A percentile compares a stretch with the other conserved stretches of the same genome.
Conservation (phyloP, 345 rosid genomes). For the Citropsis articulata region DNA sequence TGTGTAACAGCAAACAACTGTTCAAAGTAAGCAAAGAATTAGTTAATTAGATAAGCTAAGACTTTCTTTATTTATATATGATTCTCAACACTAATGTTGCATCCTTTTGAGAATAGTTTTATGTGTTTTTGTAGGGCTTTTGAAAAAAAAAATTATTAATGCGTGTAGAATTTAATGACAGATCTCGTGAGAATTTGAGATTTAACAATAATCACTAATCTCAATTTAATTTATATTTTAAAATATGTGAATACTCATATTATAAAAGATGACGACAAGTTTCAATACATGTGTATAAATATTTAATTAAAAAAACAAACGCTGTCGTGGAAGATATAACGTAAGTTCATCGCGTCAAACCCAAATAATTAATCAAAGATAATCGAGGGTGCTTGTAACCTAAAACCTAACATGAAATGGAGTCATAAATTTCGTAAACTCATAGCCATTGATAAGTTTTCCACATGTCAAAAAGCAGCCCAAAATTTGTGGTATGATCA, state of each 20-base stretch:
- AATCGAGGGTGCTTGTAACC: neutral
- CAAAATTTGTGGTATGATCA: conserved; percentile 2
- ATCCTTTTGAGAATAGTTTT: neutral
- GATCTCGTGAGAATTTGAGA: too few relatives aligned
- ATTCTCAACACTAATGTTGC: neutral
- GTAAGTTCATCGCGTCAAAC: neutral
- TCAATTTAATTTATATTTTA: too few relatives aligned
- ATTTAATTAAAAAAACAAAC: too few relatives aligned
- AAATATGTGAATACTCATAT: too few relatives aligned
- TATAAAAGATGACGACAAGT: neutral
- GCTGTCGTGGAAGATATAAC: too few relatives aligned
- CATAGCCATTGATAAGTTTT: neutral
- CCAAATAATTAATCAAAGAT: neutral
- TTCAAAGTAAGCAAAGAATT: neutral
- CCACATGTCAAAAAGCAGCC: neutral
- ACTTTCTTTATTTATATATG: neutral
- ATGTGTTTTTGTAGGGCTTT: neutral
- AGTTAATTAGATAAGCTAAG: neutral
- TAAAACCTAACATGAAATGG: neutral
- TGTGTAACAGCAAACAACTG: neutral
- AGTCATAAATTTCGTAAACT: neutral
- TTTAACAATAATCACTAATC: too few relatives aligned
- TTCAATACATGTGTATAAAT: neutral
- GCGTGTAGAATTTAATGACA: too few relatives aligned
- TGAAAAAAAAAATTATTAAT: neutral